A percentile compares a stretch with the other conserved stretches of the same genome.
Evolutionary conservation across 805 yeast genomes (phyloP).

Genomic region (Blastobotrys robertii): DNA sequence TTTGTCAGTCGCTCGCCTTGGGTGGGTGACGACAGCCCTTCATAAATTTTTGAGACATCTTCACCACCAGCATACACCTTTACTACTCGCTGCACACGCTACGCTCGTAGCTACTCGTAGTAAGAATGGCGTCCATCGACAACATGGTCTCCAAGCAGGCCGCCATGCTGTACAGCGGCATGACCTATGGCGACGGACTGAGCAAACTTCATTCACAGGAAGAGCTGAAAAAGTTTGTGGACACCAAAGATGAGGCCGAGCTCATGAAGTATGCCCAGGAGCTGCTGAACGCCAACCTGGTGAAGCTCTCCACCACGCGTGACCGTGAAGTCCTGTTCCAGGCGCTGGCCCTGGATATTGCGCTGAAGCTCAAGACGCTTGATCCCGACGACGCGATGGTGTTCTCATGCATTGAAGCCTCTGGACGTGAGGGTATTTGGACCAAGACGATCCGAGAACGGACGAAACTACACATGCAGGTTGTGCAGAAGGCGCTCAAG

Average conservation of each 20-base stretch:
- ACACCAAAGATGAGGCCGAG: slow-evolving; percentile 32
- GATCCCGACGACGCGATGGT: slow-evolving; percentile 81
- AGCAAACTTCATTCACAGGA: slow-evolving; percentile 37
- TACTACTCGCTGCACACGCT: no score
- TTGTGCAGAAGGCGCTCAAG: slow-evolving; percentile 77
- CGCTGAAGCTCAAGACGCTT: slow-evolving; percentile 69
- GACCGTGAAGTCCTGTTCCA: slow-evolving; percentile 63
- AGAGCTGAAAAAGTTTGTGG: slow-evolving; percentile 48
- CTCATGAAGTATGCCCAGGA: slow-evolving; percentile 38
- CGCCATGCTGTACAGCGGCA: no score
- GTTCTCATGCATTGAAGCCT: slow-evolving; percentile 82
- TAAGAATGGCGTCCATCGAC: no score
- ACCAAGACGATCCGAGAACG: slow-evolving; percentile 81
- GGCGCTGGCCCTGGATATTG: slow-evolving; percentile 64
- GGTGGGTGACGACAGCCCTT: no score
- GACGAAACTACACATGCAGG: slow-evolving; percentile 83
- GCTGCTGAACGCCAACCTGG: slow-evolving; percentile 44
- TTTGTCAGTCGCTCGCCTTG: no score
- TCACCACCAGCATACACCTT: no score
- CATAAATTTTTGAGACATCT: no score
- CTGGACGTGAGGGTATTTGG: slow-evolving; percentile 96
- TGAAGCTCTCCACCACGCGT: slow-evolving; percentile 52
- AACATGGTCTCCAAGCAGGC: no score
- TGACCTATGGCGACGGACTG: no score
- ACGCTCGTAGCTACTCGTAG: no score